Evolutionary conservation across 129 eudicot species (phyloP).

Genomic region (Chrysanthemum lavandulifolium): DNA sequence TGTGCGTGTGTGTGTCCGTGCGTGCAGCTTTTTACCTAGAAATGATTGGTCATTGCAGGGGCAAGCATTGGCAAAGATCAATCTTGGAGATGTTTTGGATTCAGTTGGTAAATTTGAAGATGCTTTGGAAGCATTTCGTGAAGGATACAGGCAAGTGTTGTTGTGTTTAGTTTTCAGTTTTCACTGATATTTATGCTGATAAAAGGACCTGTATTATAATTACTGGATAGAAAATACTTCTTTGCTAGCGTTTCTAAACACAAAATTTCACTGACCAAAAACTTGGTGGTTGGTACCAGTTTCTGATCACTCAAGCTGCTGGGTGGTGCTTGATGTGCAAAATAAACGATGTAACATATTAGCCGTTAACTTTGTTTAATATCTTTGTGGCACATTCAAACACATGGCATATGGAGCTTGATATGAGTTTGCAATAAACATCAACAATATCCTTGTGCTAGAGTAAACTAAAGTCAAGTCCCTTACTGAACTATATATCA

Average conservation of each 20-base stretch:
- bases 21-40: slow-evolving; percentile 21
- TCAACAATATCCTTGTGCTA: too few relatives aligned
- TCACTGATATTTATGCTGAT: slow-evolving; percentile 2
- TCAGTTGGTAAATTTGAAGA: slow-evolving; percentile 65
- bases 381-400: too few relatives aligned
- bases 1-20: too few relatives aligned
- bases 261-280: neutral
- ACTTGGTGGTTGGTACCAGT: slow-evolving; percentile 10
- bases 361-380: neutral
- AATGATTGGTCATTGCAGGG: slow-evolving; percentile 60
- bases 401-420: too few relatives aligned
- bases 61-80: slow-evolving; percentile 86
- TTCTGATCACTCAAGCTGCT: neutral
- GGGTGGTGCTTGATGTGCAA: slow-evolving; percentile 9
- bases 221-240: neutral
- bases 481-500: too few relatives aligned
- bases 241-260: neutral
- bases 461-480: too few relatives aligned
- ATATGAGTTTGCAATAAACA: too few relatives aligned
- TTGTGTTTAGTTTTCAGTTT: neutral
- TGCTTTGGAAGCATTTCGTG: slow-evolving; percentile 74
- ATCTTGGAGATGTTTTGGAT: slow-evolving; percentile 80
- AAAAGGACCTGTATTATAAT: neutral
- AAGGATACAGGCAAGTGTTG: slow-evolving; percentile 67
- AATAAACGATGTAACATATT: neutral